These are phyloP conservation scores for Leucocoprinus leucothites DNA, from an alignment of 768 basidiomycete genomes.

Conservation along the genomic window DNA sequence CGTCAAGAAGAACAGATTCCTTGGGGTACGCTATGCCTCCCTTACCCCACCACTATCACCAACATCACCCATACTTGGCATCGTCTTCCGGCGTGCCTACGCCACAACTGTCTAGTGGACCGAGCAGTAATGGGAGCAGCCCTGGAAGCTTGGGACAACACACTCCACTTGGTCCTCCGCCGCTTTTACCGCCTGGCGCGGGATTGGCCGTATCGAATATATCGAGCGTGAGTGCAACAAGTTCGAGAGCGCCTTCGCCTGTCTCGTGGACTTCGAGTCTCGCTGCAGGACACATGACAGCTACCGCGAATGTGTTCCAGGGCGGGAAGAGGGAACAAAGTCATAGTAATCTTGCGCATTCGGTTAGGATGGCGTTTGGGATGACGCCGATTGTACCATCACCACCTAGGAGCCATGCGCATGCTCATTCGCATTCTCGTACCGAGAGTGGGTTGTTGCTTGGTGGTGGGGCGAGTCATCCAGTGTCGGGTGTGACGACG, in stretches of 20 bases:
- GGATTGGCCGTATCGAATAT: constrained; percentile 11
- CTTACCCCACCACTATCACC: constrained; percentile 6
- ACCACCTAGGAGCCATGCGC: constrained; percentile 33
- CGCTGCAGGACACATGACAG: constrained; percentile 15
- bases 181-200: constrained; percentile 15
- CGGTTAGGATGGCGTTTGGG: constrained; percentile 83
- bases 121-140: constrained; percentile 63
- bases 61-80: constrained; percentile 15
- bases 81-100: constrained; percentile 40
- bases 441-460: constrained; percentile 19
- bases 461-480: constrained; percentile 19
- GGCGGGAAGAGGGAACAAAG: constrained; percentile 24
- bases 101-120: constrained; percentile 62
- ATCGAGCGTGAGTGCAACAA: constrained; percentile 40
- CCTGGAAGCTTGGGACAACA: constrained; percentile 48
- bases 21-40: constrained; percentile 11
- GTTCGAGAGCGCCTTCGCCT: constrained; percentile 63
- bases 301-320: constrained; percentile 20
- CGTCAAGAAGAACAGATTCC: background rate
- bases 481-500: constrained; percentile 14
- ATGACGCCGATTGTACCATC: constrained; percentile 78
- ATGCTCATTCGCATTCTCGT: constrained; percentile 14
- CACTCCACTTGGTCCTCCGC: constrained; percentile 16
- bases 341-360: constrained; percentile 75
- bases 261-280: constrained; percentile 35